Base-by-base conservation (phyloP, 345 rosid genomes). In the Eucalyptus guilfoylei region DNA sequence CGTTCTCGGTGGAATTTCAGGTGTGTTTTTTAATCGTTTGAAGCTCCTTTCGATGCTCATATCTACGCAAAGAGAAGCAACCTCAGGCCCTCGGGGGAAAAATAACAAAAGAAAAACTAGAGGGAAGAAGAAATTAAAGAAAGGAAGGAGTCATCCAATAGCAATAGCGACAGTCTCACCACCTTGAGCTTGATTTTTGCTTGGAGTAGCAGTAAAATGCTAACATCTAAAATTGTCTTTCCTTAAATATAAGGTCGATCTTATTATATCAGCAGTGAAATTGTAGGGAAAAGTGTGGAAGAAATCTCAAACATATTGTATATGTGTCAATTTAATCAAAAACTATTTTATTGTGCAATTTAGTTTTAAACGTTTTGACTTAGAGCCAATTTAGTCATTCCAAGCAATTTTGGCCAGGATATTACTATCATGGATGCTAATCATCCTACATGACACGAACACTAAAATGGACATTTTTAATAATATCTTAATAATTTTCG, bases 341-440 rank as follows among this genome's bases (percentile, higher is more conserved):
- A 55, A 55, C 13, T 24, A 3, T 24, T 55, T 24, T 24, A 55
- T 8, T 24, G 13, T 24, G 6, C 13, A 55, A 24, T 55, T 55
- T 55, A 4, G 1, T 55, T 23, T 9, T 55, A 9, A 55, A 55
- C 3, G 23, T 55, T 9, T 55, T 55, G 28, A 55, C 30, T 55
- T 55, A 55, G 3, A 55, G 1, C 62, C 6, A 55, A 24, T 55
- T 55, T 24, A 55, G 6, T 55, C 62, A 0, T 55, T 24, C 62
- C 0, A 0, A 55, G 6, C 2, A 55, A 55, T 55, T 55, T 55
- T 55, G 62, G 13, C 6, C 0, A 0, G 0, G 0, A 55, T 55
- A 55, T 10, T 24, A 26, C 3, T 4, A 0, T 23, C 6, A 4
- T 24, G 4, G 0, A 55, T 3, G 0, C 1, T 10, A 0, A 5